Conservation (phyloP, 495 filamentous ascomycete genomes). For the Thozetella sp. region DNA sequence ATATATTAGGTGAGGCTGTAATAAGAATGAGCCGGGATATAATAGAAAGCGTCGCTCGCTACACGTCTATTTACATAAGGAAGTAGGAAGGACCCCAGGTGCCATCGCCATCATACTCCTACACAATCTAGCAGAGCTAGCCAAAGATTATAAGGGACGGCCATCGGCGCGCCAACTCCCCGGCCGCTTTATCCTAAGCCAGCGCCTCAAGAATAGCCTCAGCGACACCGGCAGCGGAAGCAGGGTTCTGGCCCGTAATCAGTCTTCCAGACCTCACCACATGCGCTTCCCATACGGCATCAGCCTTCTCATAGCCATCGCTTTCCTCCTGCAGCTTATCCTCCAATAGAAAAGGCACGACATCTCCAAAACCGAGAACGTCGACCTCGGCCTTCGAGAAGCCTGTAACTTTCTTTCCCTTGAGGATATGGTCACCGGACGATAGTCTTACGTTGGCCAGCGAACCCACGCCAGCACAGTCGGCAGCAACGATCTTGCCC, state of each 20-base stretch:
- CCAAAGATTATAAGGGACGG: no score
- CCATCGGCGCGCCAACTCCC: no score
- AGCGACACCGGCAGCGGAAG: conserved; percentile 51
- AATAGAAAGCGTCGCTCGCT: no score
- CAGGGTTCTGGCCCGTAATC: conserved; percentile 67
- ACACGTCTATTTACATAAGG: no score
- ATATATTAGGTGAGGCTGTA: no score
- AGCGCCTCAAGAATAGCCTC: conserved; percentile 17
- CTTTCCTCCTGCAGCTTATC: conserved; percentile 46
- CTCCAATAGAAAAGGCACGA: conserved; percentile 61
- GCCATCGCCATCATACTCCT: no score
- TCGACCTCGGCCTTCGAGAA: conserved; percentile 63
- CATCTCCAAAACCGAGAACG: conserved; percentile 33
- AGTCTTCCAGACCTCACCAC: conserved; percentile 51
- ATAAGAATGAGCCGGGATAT: no score
- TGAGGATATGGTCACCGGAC: conserved; percentile 46
- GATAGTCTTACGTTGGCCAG: conserved; percentile 53
- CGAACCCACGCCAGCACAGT: conserved; percentile 60
- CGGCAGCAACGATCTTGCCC: conserved; percentile 56
- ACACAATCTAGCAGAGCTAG: no score
- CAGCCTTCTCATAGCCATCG: conserved; percentile 54
- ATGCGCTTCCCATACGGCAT: conserved; percentile 51
- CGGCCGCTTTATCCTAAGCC: no score
- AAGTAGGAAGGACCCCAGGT: no score
- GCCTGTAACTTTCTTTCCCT: conserved; percentile 52